These are phyloP conservation scores for Rosa persica DNA, from an alignment of 306 rosid species.

Conservation along the genomic window DNA sequence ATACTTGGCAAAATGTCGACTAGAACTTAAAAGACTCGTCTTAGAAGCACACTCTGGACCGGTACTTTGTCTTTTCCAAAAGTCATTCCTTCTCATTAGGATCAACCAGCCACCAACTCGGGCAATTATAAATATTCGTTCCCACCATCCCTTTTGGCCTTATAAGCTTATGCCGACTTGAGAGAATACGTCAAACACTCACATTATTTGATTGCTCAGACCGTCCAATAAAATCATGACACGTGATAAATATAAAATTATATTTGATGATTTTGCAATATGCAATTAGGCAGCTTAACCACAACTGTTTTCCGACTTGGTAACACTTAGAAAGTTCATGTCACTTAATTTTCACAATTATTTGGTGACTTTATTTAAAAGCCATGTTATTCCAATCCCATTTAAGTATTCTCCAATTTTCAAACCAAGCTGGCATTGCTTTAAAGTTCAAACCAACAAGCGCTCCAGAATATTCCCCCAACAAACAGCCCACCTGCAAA, in stretches of 20 bases:
- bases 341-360: background rate
- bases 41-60: background rate
- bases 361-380: background rate
- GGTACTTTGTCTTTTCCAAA: background rate
- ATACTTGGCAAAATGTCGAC: background rate
- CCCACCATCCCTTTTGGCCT: background rate
- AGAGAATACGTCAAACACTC: background rate
- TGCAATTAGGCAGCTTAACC: no score
- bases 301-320: background rate
- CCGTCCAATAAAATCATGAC: no score
- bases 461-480: background rate
- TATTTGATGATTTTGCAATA: background rate
- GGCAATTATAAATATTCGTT: background rate
- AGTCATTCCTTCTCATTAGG: background rate
- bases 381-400: background rate
- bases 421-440: background rate
- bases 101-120: constrained; percentile 2
- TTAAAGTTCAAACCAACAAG: background rate
- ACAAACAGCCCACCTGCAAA: constrained; percentile 36
- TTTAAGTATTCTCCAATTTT: background rate
- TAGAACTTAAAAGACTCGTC: background rate
- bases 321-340: background rate
- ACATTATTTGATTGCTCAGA: background rate
- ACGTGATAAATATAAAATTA: no score
- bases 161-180: background rate